A percentile compares a stretch with the other conserved stretches of the same genome.
Evolutionary conservation across 805 yeast species (phyloP).

Genomic region (Yarrowia hollandica): DNA sequence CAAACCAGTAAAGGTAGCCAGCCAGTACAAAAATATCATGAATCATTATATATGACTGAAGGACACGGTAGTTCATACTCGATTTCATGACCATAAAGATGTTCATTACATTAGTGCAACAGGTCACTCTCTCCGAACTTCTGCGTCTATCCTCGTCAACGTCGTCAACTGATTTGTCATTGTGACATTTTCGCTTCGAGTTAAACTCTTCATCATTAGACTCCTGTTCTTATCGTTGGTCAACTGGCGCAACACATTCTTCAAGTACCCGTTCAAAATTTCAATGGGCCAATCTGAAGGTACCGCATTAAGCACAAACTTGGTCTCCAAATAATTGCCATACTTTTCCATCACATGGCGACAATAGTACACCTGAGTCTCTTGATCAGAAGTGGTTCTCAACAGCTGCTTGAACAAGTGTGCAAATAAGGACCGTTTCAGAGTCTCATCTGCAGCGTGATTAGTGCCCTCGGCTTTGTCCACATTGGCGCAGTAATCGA

Average conservation of each 20-base stretch:
- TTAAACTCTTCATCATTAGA: conserved; percentile 30
- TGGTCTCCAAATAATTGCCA: conserved; percentile 38
- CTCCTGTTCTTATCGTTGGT: conserved; percentile 34
- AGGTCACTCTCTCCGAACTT: neutral
- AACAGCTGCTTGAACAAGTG: conserved; percentile 38
- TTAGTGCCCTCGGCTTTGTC: conserved; percentile 29
- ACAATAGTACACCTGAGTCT: conserved; percentile 35
- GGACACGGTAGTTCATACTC: too few relatives aligned
- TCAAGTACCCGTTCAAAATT: conserved; percentile 36
- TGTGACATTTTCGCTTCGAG: conserved; percentile 33
- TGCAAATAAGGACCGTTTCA: conserved; percentile 33
- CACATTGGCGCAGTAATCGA: conserved; percentile 41
- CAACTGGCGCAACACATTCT: conserved; percentile 30
- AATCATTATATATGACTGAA: neutral
- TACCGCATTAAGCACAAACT: conserved; percentile 36
- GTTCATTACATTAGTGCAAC: too few relatives aligned
- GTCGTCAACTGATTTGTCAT: conserved; percentile 30
- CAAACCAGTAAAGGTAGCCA: too few relatives aligned
- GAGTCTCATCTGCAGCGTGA: conserved; percentile 16
- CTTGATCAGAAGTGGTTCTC: conserved; percentile 31
- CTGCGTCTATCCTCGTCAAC: conserved; percentile 5
- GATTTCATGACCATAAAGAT: too few relatives aligned
- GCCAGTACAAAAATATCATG: too few relatives aligned
- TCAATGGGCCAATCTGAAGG: conserved; percentile 42
- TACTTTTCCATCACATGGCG: conserved; percentile 38